Percentiles rank a stretch among this genome's conserved stretches.
Evolutionary conservation across 208 protist genomes (phyloP).

Genomic region (Trypanosoma rangeli): DNA sequence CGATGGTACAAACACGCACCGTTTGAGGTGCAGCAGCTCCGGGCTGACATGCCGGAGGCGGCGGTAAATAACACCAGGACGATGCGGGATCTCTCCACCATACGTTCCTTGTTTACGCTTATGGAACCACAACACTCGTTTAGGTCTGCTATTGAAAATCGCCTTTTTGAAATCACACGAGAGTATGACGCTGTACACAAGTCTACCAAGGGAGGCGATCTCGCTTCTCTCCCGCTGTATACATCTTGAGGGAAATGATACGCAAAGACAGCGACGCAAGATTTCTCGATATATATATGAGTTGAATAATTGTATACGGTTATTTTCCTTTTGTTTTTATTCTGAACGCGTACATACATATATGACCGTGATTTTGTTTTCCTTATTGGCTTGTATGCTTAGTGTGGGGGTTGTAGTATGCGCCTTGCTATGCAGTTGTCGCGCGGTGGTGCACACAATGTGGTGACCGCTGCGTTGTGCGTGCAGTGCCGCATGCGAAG

Average conservation of each 20-base stretch:
- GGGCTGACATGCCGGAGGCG: slow-evolving; percentile 74
- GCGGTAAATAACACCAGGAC: slow-evolving; percentile 76
- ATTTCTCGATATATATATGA: slow-evolving; percentile 5
- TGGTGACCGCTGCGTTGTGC: slow-evolving; percentile 16
- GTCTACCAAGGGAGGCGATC: neutral
- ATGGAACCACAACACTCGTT: slow-evolving; percentile 84
- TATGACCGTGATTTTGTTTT: slow-evolving; percentile 14
- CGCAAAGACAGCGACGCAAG: neutral
- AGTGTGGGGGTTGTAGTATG: slow-evolving; percentile 14
- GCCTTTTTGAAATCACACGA: slow-evolving; percentile 60
- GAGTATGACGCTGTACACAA: slow-evolving; percentile 54
- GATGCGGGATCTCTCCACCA: slow-evolving; percentile 75
- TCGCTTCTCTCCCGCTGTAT: neutral
- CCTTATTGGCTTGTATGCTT: slow-evolving; percentile 25
- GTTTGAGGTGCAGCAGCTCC: slow-evolving; percentile 89
- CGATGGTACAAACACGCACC: slow-evolving; percentile 88
- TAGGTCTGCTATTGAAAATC: slow-evolving; percentile 56
- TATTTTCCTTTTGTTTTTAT: neutral
- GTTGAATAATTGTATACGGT: neutral
- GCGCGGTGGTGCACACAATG: slow-evolving; percentile 3
- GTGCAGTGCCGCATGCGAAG: slow-evolving; percentile 50
- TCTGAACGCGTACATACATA: neutral
- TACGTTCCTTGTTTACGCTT: slow-evolving; percentile 78
- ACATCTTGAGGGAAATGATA: neutral
- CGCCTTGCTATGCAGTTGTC: slow-evolving; percentile 13